A percentile compares a stretch with the other conserved stretches of the same genome.
phyloP scores from a whole-genome alignment of 805 yeast genomes.

The Jamesozyma hellenica region DNA sequence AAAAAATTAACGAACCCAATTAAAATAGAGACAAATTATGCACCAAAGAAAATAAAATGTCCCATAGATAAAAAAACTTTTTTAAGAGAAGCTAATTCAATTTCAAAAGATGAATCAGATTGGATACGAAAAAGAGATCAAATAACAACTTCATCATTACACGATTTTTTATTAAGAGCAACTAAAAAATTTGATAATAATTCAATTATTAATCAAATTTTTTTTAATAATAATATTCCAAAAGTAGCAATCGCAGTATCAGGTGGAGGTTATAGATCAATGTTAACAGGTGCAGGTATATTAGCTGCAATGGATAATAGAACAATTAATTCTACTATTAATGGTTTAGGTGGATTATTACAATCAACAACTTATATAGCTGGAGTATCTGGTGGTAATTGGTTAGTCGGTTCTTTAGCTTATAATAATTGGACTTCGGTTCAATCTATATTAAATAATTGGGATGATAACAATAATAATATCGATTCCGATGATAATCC shows the following conservation, averaged over 20 bases:
- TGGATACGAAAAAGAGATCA: slow-evolving; percentile 43
- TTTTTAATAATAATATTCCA: slow-evolving; percentile 18
- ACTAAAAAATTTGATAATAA: slow-evolving; percentile 17
- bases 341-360: slow-evolving; percentile 64
- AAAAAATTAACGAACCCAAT: not conserved
- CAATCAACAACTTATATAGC: slow-evolving; percentile 62
- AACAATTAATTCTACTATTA: slow-evolving; percentile 42
- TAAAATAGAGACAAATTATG: slow-evolving; percentile 29
- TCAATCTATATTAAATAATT: slow-evolving; percentile 40
- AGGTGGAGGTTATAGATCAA: slow-evolving; percentile 90
- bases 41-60: slow-evolving; percentile 50
- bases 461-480: slow-evolving; percentile 23
- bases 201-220: slow-evolving; percentile 12
- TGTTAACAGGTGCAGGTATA: slow-evolving; percentile 78
- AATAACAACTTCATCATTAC: slow-evolving; percentile 35
- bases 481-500: slow-evolving; percentile 56
- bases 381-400: slow-evolving; percentile 78
- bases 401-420: slow-evolving; percentile 64
- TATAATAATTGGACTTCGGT: slow-evolving; percentile 67
- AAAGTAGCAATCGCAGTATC: slow-evolving; percentile 54
- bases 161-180: slow-evolving; percentile 37
- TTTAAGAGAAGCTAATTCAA: slow-evolving; percentile 39
- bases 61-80: slow-evolving; percentile 31
- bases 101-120: slow-evolving; percentile 36
- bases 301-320: slow-evolving; percentile 74